phyloP scores from a whole-genome alignment of 2,329 filamentous ascomycete genomes.

The Fusarium secorum region DNA sequence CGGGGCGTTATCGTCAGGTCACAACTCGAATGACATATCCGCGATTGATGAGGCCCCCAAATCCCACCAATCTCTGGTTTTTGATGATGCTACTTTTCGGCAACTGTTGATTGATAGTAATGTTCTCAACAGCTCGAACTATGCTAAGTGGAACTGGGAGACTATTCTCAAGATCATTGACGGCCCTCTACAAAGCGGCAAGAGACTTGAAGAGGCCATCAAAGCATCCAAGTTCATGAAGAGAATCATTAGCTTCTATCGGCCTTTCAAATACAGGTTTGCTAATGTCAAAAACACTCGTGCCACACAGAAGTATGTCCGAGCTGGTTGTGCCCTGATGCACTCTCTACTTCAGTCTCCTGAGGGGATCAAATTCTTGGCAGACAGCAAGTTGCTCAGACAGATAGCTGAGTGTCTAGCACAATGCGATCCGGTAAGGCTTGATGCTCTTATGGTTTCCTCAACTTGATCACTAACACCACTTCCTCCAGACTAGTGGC shows the following conservation, averaged over 20 bases:
- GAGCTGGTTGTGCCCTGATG: slow-evolving; percentile 87
- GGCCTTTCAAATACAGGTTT: slow-evolving; percentile 96
- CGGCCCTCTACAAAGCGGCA: slow-evolving; percentile 88
- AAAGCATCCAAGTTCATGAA: slow-evolving; percentile 97
- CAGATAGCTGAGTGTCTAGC: slow-evolving; percentile 96
- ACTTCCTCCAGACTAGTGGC: slow-evolving; percentile 64
- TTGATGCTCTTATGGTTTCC: neutral
- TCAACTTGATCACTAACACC: slow-evolving; percentile 31
- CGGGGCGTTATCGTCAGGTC: slow-evolving; percentile 51
- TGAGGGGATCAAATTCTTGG: slow-evolving; percentile 84
- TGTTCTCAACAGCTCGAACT: slow-evolving; percentile 88
- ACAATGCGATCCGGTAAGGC: slow-evolving; percentile 84
- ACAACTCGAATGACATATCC: slow-evolving; percentile 57
- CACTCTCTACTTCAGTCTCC: slow-evolving; percentile 84
- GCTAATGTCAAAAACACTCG: slow-evolving; percentile 89
- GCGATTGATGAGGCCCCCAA: slow-evolving; percentile 66
- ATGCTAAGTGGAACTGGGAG: slow-evolving; percentile 97
- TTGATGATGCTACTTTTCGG: slow-evolving; percentile 69
- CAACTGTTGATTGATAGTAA: slow-evolving; percentile 78
- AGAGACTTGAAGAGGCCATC: slow-evolving; percentile 91
- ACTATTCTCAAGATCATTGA: slow-evolving; percentile 90
- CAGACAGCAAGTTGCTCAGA: slow-evolving; percentile 89
- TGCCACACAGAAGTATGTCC: slow-evolving; percentile 92
- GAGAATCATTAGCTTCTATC: slow-evolving; percentile 90
- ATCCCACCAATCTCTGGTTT: slow-evolving; percentile 53